Base-by-base conservation (phyloP, 2,329 filamentous ascomycete genomes). In the Aspergillus sergii region DNA sequence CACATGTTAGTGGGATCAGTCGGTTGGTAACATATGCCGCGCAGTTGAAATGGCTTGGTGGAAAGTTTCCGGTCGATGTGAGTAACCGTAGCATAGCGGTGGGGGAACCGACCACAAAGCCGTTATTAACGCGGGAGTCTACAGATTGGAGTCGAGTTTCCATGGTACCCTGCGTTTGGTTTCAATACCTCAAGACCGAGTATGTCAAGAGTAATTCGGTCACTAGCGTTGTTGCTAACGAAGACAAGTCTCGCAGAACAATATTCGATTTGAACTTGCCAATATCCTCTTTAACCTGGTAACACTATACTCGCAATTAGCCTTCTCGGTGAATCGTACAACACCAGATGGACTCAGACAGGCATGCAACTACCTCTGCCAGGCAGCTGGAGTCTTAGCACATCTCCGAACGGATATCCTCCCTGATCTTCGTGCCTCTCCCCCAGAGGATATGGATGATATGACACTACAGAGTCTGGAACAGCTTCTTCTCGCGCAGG, bases 11-110 rank as follows among this genome's bases (percentile, higher is more conserved):
- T 75, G 94, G 94, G 26, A 86, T 97, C 69, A 90, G 87, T 74
- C 95, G 94, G 82, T 85, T 99, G n/a, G 89, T 95, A 74, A 86
- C 88, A 19, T 99, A 99, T 79, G 93, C 93, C 5, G 94, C 91
- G 12, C 95, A 99, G 82, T 84, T 99, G 61, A 90, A 93, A 66
- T 98, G 94, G 92, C 89, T 98, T 71, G 88, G 90, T 60, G 93
- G 92, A 65, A 99, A 99, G 81, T 98, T 99, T 75, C 95, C 95
- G 16, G 92, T 97, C 70, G 95, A 98, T 81, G 91, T 94, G 80
- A 67, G 85, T 78, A 41, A 43, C 28, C 28, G 2, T 34, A 16
- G 9, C n/a, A 51, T 21, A 34, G 57, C 12, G 32, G 28, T n/a
- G 30, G 16, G 26, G 10, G 45, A 28, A 34, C 6, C 21, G n/a